A percentile compares a stretch with the other conserved stretches of the same genome.
Evolutionary conservation across 2,329 filamentous ascomycete genomes (phyloP).

Genomic region (Aspergillus pseudoviridinutans): DNA sequence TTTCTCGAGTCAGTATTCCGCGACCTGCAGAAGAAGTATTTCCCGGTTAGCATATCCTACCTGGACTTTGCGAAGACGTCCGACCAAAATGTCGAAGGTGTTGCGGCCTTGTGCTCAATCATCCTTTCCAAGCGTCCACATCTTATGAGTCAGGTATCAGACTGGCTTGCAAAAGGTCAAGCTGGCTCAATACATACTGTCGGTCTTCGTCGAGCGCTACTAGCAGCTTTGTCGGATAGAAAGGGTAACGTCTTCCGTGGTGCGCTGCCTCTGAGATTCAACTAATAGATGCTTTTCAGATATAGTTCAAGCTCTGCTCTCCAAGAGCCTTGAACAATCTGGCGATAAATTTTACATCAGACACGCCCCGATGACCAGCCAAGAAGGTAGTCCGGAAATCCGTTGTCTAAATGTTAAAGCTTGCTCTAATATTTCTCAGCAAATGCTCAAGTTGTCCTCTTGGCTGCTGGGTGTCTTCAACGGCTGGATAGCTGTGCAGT

Average conservation of each 20-base stretch:
- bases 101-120: conserved; percentile 53
- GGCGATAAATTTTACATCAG: conserved; percentile 83
- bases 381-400: conserved; percentile 64
- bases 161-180: conserved; percentile 63
- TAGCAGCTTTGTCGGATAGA: conserved; percentile 55
- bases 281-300: conserved; percentile 28
- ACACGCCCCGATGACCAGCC: conserved; percentile 77
- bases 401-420: background rate
- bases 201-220: conserved; percentile 63
- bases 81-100: conserved; percentile 49
- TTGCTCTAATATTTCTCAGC: conserved; percentile 48
- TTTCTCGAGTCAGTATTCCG: conserved; percentile 45
- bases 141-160: conserved; percentile 53
- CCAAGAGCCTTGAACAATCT: conserved; percentile 66
- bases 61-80: conserved; percentile 6
- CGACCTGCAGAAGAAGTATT: conserved; percentile 40
- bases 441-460: conserved; percentile 72
- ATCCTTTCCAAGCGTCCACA: conserved; percentile 48
- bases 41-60: conserved; percentile 20
- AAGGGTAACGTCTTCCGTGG: conserved; percentile 36
- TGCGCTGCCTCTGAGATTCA: background rate
- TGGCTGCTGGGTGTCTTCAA: conserved; percentile 72
- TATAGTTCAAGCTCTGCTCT: conserved; percentile 51
- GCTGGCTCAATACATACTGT: conserved; percentile 63
- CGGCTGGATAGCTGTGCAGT: conserved; percentile 64